Percentiles rank a stretch among this genome's conserved stretches.
These are phyloP conservation scores for Solanum etuberosum DNA, from an alignment of 257 asterid species.

Conservation along the genomic window DNA sequence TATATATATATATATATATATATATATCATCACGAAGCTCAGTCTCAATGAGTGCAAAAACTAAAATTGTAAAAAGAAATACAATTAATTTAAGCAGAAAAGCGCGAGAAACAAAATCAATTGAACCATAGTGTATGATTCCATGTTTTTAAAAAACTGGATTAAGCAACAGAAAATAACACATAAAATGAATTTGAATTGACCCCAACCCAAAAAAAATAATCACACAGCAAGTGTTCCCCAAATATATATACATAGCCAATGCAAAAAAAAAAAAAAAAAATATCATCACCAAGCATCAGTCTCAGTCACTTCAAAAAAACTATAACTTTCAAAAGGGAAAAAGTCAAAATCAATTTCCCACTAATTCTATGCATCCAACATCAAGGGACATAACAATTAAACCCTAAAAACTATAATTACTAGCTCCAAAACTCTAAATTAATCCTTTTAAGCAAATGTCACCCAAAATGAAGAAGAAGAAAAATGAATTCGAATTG, in stretches of 20 bases:
- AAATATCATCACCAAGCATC: background rate
- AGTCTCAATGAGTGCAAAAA: background rate
- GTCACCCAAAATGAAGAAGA: background rate
- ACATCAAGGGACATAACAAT: background rate
- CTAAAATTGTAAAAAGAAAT: background rate
- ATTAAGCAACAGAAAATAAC: background rate
- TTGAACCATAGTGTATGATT: background rate
- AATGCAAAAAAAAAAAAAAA: no score
- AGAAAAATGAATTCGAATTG: background rate
- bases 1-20: no score
- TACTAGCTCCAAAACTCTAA: background rate
- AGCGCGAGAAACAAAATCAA: background rate
- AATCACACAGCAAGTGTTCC: background rate
- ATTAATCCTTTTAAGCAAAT: background rate
- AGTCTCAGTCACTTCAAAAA: background rate
- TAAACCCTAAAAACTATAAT: background rate
- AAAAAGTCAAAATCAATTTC: background rate
- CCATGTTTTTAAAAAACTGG: background rate
- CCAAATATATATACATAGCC: background rate
- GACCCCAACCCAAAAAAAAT: background rate
- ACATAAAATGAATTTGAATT: background rate
- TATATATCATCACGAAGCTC: background rate
- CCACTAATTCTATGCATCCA: background rate
- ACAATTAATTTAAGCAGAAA: background rate
- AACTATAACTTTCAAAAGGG: background rate